Base-by-base conservation (phyloP, 2,329 filamentous ascomycete species). In the Penicillium sp. region DNA sequence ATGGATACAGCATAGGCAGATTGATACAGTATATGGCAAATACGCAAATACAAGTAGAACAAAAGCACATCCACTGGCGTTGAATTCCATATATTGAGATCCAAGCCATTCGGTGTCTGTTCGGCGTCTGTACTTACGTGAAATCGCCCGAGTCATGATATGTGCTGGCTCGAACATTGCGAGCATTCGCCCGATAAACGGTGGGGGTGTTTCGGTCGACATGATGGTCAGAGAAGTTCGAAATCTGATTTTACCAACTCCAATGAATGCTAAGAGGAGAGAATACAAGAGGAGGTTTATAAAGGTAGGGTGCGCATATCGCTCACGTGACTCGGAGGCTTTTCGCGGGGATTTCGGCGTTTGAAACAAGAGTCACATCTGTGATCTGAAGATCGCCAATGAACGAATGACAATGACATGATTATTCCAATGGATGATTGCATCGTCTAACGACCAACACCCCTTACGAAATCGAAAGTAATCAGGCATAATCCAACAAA, bases 71-170 rank as follows among this genome's bases (percentile, higher is more conserved):
- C 27, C 21, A 36, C 35, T 7, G 8, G 13, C 15, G 10, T 52
- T 17, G 15, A 33, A 27, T 29, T 3, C 23, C 15, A 15, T 27
- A n/a, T 23, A 57, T 45, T 35, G 33, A 17, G 4, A 53, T 48
- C 33, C 8, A 53, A 29, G 23, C n/a, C 21, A 13, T 35, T 17
- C 53, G 45, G 53, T 31, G 17, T 50, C 6, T 43, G 23, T 36
- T 42, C 41, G 54, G 41, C n/a, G 7, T 48, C 35, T 48, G 55
- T 53, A 66, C 68, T 64, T 63, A 72, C 70, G 64, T 23, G 64
- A 64, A 58, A 71, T 67, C 5, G 68, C 68, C 61, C 57, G 65
- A 5, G 53, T 35, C 58, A 71, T 60, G 41, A 72, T 57, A 5
- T 51, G n/a, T 6, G 62, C 65, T 6, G 70, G 70, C n/a, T 69